A percentile compares a stretch with the other conserved stretches of the same genome.
Evolutionary conservation across 441 rosid genomes (phyloP).

Genomic region (Populus hybrid): DNA sequence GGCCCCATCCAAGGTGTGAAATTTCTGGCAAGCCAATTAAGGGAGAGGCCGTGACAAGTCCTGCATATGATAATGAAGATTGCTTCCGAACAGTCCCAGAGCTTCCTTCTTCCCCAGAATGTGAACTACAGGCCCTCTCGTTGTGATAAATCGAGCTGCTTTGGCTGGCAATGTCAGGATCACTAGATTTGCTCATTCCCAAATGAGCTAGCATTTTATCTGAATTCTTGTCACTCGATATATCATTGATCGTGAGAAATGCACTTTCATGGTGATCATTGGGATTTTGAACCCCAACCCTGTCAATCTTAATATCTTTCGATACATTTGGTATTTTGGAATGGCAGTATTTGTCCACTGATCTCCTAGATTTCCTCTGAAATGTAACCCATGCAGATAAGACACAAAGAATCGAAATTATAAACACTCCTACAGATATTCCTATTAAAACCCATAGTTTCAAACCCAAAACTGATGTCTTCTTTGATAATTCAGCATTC

Average conservation of each 20-base stretch:
- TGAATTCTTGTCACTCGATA: slow-evolving; percentile 58
- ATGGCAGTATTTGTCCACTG: slow-evolving; percentile 51
- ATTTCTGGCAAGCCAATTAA: slow-evolving; percentile 82
- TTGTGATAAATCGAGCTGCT: slow-evolving; percentile 66
- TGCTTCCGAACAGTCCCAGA: slow-evolving; percentile 62
- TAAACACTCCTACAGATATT: slow-evolving; percentile 57
- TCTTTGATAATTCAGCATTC: slow-evolving; percentile 66
- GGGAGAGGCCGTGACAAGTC: slow-evolving; percentile 70
- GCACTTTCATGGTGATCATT: slow-evolving; percentile 38
- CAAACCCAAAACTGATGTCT: slow-evolving; percentile 63
- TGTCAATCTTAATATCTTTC: slow-evolving; percentile 88
- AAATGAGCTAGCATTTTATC: slow-evolving; percentile 59
- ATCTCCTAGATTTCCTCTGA: slow-evolving; percentile 54
- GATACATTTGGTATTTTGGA: slow-evolving; percentile 75
- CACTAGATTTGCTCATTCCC: slow-evolving; percentile 64
- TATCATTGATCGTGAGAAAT: slow-evolving; percentile 43
- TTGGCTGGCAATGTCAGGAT: slow-evolving; percentile 75
- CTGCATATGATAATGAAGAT: slow-evolving; percentile 48
- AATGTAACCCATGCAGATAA: slow-evolving; percentile 63
- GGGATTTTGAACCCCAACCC: slow-evolving; percentile 44
- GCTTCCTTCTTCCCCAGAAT: slow-evolving; percentile 91
- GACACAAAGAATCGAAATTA: slow-evolving; percentile 61
- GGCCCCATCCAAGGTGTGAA: slow-evolving; percentile 99
- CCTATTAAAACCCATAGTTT: slow-evolving; percentile 88
- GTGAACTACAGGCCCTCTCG: slow-evolving; percentile 68